Evolutionary conservation across 305 asterid species (phyloP).

Genomic region (Solanum aculeatissimum): DNA sequence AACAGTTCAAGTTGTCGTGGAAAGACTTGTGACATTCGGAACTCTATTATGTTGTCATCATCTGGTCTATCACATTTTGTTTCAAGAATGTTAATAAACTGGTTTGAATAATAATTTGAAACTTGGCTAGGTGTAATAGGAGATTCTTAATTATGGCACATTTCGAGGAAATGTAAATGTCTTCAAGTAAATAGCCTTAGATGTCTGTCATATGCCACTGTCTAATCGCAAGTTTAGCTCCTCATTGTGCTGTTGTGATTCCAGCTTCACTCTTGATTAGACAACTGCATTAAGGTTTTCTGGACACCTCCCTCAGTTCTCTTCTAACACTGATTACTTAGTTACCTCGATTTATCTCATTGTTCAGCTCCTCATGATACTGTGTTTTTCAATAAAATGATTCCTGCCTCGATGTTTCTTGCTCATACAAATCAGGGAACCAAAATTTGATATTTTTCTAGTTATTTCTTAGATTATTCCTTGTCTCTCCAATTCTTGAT

Average conservation of each 20-base stretch:
- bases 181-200: not conserved
- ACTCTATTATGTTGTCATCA: not conserved
- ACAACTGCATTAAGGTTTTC: not conserved
- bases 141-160: not conserved
- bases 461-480: not conserved
- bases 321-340: not conserved
- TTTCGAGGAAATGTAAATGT: not conserved
- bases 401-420: not conserved
- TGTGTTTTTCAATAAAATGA: not conserved
- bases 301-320: not conserved
- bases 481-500: not conserved
- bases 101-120: not conserved
- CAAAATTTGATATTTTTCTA: not conserved
- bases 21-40: not conserved
- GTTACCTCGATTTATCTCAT: not conserved
- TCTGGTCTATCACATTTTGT: not conserved
- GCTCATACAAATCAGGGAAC: not conserved
- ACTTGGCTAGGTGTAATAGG: not conserved
- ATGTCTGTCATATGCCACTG: not conserved
- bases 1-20: not conserved
- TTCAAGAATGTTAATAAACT: not conserved
- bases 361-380: not conserved
- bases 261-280: not conserved
- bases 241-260: not conserved
- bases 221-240: not conserved